Evolutionary conservation across 768 basidiomycete species (phyloP), one percentile per base, ranked within the genome.

Genomic region (Rhodotorula sphaerocarpa): DNA sequence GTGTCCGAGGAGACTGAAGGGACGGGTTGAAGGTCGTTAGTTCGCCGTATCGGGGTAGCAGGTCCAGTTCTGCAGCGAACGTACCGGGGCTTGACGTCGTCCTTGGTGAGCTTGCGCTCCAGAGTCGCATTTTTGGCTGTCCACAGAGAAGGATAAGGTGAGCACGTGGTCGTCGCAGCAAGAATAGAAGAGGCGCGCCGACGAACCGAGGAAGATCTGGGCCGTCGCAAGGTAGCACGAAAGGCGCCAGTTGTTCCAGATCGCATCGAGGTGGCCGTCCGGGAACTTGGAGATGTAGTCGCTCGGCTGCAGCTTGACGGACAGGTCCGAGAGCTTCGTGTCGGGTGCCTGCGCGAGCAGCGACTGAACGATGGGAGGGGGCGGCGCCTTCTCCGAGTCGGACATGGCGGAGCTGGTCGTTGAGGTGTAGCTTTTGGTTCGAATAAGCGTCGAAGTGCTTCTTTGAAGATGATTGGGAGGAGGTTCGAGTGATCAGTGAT

Each of bases 131-230:
- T 86, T 67, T 81, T 77, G 64, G 44, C 44, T 45, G 43, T n/a
- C n/a, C n/a, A n/a, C n/a, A n/a, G n/a, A n/a, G n/a, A n/a, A n/a
- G n/a, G n/a, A n/a, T n/a, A n/a, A n/a, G n/a, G n/a, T n/a, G n/a
- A n/a, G n/a, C n/a, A n/a, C n/a, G n/a, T n/a, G n/a, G n/a, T n/a
- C n/a, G n/a, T n/a, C n/a, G n/a, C n/a, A n/a, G n/a, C n/a, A n/a
- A n/a, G n/a, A 43, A 43, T 12, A 43, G 20, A 43, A 23, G 16
- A 10, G 39, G 39, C 9, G n/a, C n/a, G n/a, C n/a, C n/a, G n/a
- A n/a, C 43, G 43, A 14, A 43, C 81, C 83, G 61, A 93, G 77
- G 77, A 88, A 92, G 65, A 91, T 90, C 86, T 87, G 88, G 2
- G 87, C 46, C 30, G 50, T 52, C 0, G 57, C 63, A 41, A 69